phyloP scores from a whole-genome alignment of 768 basidiomycete genomes.

The Leccinellum luteum region DNA sequence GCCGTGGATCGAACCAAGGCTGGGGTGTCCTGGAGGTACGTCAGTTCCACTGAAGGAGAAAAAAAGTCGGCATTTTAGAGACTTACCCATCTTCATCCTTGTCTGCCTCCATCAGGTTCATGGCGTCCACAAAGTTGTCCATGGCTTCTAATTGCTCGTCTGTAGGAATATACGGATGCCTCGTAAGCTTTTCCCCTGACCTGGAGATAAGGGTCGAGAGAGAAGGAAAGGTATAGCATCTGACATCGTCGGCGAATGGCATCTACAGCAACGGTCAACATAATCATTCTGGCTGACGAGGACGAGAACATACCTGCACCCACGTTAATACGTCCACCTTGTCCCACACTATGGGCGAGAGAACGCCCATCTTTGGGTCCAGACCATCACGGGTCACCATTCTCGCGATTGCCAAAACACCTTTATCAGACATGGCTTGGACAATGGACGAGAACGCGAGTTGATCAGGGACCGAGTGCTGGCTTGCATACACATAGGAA shows the following conservation, averaged over 20 bases:
- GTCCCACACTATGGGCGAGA: conserved; percentile 59
- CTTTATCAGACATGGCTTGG: conserved; percentile 69
- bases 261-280: conserved; percentile 48
- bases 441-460: conserved; percentile 85
- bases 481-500: conserved; percentile 81
- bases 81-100: conserved; percentile 73
- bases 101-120: conserved; percentile 82
- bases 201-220: conserved; percentile 70
- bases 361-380: conserved; percentile 85
- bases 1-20: conserved; percentile 74
- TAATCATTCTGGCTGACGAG: not conserved
- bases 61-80: not conserved
- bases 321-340: conserved; percentile 80
- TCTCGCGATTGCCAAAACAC: conserved; percentile 74
- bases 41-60: conserved; percentile 1
- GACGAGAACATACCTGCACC: conserved; percentile 61
- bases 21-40: conserved; percentile 45
- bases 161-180: conserved; percentile 84
- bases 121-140: conserved; percentile 82
- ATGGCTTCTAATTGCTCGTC: conserved; percentile 75
- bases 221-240: conserved; percentile 83
- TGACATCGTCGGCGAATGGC: conserved; percentile 94
- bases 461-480: conserved; percentile 62
- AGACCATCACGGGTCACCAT: conserved; percentile 72
- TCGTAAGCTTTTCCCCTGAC: conserved; percentile 67